Evolutionary conservation across 2,329 filamentous ascomycete species (phyloP).

Genomic region (Zalaria obscura): DNA sequence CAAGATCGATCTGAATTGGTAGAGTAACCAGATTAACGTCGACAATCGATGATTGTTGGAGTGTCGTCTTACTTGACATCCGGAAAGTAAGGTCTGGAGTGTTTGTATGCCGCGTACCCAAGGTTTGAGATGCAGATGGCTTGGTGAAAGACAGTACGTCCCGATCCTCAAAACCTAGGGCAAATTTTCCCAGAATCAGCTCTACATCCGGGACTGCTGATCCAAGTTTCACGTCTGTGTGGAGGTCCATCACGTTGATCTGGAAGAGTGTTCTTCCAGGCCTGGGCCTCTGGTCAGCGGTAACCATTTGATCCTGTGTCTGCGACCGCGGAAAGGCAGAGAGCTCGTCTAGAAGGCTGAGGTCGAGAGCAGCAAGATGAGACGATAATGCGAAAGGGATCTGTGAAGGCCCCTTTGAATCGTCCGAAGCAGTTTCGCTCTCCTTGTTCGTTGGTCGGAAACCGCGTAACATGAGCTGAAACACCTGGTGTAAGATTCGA

Average conservation of each 20-base stretch:
- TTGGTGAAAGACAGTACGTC: conserved; percentile 2
- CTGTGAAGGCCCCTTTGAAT: not conserved
- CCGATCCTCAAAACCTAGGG: not conserved
- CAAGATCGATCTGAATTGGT: conserved; percentile 60
- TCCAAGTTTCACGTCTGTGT: not conserved
- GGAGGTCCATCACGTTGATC: not conserved
- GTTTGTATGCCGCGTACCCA: conserved; percentile 3
- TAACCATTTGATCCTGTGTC: no score
- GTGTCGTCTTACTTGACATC: conserved; percentile 7
- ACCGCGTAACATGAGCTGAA: not conserved
- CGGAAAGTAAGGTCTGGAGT: conserved; percentile 11
- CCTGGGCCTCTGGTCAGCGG: no score
- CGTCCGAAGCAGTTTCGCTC: no score
- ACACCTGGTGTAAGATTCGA: conserved; percentile 8
- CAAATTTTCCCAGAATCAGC: not conserved
- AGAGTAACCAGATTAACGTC: conserved; percentile 55
- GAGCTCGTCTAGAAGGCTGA: not conserved
- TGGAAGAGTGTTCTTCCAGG: not conserved
- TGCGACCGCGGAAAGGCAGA: not conserved
- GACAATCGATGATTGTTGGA: conserved; percentile 10
- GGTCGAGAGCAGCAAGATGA: not conserved
- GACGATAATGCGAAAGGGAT: not conserved
- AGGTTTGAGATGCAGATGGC: not conserved
- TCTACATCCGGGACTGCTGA: not conserved
- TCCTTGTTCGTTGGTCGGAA: no score